Base-by-base conservation (phyloP, 2,329 filamentous ascomycete genomes). In the Neofusicoccum umdonicola region DNA sequence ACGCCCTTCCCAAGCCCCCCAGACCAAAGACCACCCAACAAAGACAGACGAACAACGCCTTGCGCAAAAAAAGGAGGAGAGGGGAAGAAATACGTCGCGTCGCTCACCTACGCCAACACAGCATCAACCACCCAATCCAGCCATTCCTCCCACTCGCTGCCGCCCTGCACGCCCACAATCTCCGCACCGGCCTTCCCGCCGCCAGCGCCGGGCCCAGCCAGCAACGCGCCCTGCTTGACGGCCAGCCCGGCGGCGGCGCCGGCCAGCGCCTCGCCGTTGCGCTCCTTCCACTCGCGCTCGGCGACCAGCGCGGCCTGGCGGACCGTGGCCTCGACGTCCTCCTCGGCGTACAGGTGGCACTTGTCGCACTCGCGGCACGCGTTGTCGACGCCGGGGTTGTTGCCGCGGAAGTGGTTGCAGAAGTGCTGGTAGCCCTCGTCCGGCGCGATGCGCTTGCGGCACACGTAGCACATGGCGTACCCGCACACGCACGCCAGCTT, bases 381-480 rank as follows among this genome's bases (percentile, higher is more conserved):
- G 13, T 86, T 85, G 15, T 17, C 42, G 9, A 47, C 42, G 56
- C 93, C 92, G 0, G 90, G 91, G 67, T 90, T 85, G 22, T 22
- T 41, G 9, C 91, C 89, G 8, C 95, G 86, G 76, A 98, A 98
- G 78, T 98, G 95, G 74, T 97, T 91, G 76, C 95, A 99, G 73
- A 97, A 99, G 77, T 99, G 95, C 44, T 88, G 84, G 77, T 99
- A 98, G 0, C 94, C 93, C 74, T 93, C 89, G 2, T 80, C 66
- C n/a, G 47, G 79, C 57, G 85, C 81, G 17, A 84, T 78, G n/a
- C 80, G 78, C 47, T 78, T 74, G 45, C 95, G 91, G 77, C 95
- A 99, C 52, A 98, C 87, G 73, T 99, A 99, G 76, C 95, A 99
- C 94, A 98, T 98, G 70, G 91, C 90, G 79, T 98, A 98, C 8